Conservation (phyloP, 768 basidiomycete genomes). For the Jaapia argillacea region DNA sequence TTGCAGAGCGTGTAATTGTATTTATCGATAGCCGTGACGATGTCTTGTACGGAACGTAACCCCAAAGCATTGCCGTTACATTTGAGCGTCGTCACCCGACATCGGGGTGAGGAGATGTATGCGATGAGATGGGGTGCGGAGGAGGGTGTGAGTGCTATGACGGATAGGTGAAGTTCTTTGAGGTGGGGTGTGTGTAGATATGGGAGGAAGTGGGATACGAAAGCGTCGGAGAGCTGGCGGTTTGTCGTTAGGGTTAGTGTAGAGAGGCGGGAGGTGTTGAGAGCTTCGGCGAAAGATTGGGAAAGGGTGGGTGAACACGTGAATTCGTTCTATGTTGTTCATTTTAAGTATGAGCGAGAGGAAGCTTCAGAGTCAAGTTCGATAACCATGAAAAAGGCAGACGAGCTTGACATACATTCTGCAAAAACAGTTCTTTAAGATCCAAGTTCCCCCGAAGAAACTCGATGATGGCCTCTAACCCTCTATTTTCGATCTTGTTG, state of each 20-base stretch:
- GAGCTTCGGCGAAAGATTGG: constrained; percentile 30
- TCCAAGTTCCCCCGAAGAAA: constrained; percentile 38
- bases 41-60: constrained; percentile 28
- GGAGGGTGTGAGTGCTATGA: constrained; percentile 7
- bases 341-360: background rate
- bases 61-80: constrained; percentile 50
- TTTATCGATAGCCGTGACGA: constrained; percentile 34
- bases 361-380: no score
- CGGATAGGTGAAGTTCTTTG: constrained; percentile 45
- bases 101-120: constrained; percentile 40
- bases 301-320: constrained; percentile 25
- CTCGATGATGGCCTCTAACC: constrained; percentile 40
- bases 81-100: constrained; percentile 32
- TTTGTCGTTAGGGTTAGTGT: constrained; percentile 44
- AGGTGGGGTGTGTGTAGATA: constrained; percentile 36
- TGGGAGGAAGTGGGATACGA: constrained; percentile 40
- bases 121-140: constrained; percentile 28
- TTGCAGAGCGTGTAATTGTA: constrained; percentile 36
- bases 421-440: constrained; percentile 42
- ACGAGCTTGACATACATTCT: constrained; percentile 34
- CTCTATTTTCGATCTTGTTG: constrained; percentile 43
- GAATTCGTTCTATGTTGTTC: constrained; percentile 27
- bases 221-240: constrained; percentile 13
- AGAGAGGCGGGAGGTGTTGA: constrained; percentile 46
- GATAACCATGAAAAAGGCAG: background rate